Evolutionary conservation across 2,329 filamentous ascomycete genomes (phyloP), one percentile per base, ranked within the genome.

Genomic region (Nigrospora oryzae): DNA sequence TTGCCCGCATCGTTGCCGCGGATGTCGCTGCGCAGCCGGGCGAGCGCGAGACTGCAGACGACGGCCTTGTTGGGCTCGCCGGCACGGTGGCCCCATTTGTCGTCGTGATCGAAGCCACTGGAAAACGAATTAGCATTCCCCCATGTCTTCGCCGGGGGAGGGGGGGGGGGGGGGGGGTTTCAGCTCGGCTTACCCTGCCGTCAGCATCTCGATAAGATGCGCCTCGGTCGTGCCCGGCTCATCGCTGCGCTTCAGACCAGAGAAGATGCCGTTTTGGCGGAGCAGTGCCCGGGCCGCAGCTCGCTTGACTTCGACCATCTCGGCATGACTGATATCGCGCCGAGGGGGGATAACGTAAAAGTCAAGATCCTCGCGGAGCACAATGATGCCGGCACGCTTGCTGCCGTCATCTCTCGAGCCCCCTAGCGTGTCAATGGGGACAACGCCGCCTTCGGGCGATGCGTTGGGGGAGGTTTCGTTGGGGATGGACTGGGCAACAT

Each of bases 201-300:
- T 98, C 66, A 98, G 69, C 93, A 98, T 98, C 71, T 98, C 93
- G 58, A 98, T 98, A 35, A 98, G 74, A 71, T 98, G 93, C 55
- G 95, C 93, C 67, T 98, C 93, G 0, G 93, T 98, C 15, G 91
- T 96, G 16, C 93, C 93, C 15, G 87, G 84, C 67, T 98, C 93
- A 55, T 98, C 90, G 57, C 91, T 97, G 63, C 91, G 89, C 65
- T 93, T 86, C 39, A 98, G 70, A 0, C 93, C 93, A 4, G 90
- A 95, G 63, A 98, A 98, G 56, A 98, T 98, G 40, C 93, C 93
- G 56, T 90, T 81, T 64, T 98, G 93, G 60, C 81, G 79, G 54
- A 96, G 75, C 52, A 98, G 67, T n/a, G 89, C 87, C 54, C 80
- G 82, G 17, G 89, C 90, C 11, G 91, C 90, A 33, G 90, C 90